Evolutionary conservation across 345 rosid genomes (phyloP).

Genomic region (Excoecaria cochinchinensis): DNA sequence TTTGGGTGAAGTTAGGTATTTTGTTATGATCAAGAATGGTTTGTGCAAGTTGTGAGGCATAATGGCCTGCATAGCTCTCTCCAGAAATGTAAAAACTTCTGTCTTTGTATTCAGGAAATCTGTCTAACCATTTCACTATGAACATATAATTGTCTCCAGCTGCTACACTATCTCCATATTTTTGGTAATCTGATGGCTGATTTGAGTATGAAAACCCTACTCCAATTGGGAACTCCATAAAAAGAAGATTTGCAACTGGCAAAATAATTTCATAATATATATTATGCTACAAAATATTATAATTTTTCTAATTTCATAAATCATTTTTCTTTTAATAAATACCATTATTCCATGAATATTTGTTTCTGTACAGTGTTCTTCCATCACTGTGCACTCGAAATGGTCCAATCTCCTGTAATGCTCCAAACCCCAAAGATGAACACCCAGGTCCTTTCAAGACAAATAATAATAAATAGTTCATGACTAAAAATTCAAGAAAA

Average conservation of each 20-base stretch:
- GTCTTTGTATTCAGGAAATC: slow-evolving; percentile 73
- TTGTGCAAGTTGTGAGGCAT: slow-evolving; percentile 77
- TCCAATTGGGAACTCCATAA: slow-evolving; percentile 84
- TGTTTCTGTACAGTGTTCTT: slow-evolving; percentile 43
- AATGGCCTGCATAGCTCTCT: slow-evolving; percentile 89
- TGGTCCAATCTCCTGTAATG: slow-evolving; percentile 57
- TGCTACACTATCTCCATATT: slow-evolving; percentile 58
- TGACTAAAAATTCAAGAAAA: too few species aligned
- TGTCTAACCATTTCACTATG: slow-evolving; percentile 72
- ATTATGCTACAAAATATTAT: too few species aligned
- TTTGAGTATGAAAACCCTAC: slow-evolving; percentile 90
- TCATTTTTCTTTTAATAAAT: not conserved
- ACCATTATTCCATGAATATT: slow-evolving; percentile 63
- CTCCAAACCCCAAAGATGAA: slow-evolving; percentile 56
- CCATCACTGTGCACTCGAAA: slow-evolving; percentile 59
- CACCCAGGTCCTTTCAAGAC: slow-evolving; percentile 64
- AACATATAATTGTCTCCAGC: slow-evolving; percentile 64
- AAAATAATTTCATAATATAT: too few species aligned
- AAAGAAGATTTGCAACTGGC: slow-evolving; percentile 67
- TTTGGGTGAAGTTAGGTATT: slow-evolving; percentile 36
- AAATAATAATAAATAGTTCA: too few species aligned
- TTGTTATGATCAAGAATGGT: slow-evolving; percentile 55
- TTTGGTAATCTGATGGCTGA: slow-evolving; percentile 44
- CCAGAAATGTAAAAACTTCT: slow-evolving; percentile 74
- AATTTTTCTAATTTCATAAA: too few species aligned